Evolutionary conservation across 345 rosid genomes (phyloP), one percentile per base, ranked within the genome.

Genomic region (Geranium rotundifolium): DNA sequence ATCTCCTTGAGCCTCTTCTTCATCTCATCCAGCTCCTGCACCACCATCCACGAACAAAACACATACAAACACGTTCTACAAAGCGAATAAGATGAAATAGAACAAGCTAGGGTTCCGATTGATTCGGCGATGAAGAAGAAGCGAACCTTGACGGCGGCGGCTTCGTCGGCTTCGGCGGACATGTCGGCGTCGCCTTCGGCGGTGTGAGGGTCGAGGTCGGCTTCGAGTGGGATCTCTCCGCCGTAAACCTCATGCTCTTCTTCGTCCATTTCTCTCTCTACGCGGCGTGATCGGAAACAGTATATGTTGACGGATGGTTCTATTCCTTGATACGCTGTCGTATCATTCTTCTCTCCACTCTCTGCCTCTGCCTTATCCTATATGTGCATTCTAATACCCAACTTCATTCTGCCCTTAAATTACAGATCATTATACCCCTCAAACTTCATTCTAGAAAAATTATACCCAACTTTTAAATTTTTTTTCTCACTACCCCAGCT

Each of bases 181-280:
- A 87, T 84, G 61, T 85, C 95, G 66, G 82, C 77, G 57, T 87
- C 96, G 8, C n/a, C n/a, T n/a, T n/a, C n/a, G n/a, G 73, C 78
- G 58, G 78, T 75, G 57, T 76, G 85, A 72, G 79, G 63, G 14
- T 91, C 96, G 70, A 85, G 60, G 29, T 83, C 85, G 39, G 81
- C 88, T 57, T 79, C 81, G 79, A 82, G 95, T 8, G 98, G 98
- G 66, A 91, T 89, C 76, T 91, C 98, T 56, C 88, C 98, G 5
- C 96, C 98, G 66, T 91, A 91, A 23, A 91, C 98, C 86, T 91
- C 96, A 57, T 89, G 96, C 75, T 89, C 96, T 68, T 91, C 96
- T 59, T 88, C 98, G 63, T 89, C 95, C 96, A 87, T 89, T 69
- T 57, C 60, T 52, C 62, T 12, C 69, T 13, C 50, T 41, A 5